Conservation (phyloP, 192 early-diverging fungal genomes). For the Podila epicladia region DNA sequence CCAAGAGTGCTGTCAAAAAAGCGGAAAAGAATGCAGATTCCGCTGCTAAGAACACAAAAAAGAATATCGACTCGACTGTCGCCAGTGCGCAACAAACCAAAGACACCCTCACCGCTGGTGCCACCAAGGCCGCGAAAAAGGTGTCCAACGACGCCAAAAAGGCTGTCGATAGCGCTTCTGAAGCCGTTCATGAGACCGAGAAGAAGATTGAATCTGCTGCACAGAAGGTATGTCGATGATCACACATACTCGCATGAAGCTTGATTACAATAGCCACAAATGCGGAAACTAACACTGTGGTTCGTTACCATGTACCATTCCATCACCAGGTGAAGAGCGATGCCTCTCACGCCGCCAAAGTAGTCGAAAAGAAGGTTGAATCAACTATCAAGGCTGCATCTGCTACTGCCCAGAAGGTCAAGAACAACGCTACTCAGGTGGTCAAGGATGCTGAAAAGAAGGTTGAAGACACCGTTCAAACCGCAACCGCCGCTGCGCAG, state of each 20-base stretch:
- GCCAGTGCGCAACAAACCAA: background rate
- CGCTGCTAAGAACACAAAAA: background rate
- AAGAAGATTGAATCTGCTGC: background rate
- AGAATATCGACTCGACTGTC: background rate
- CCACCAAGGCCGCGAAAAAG: background rate
- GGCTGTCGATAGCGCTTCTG: too few species aligned
- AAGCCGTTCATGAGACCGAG: background rate
- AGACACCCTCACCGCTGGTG: background rate
- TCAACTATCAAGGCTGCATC: background rate
- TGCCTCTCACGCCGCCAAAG: background rate
- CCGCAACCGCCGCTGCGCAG: background rate
- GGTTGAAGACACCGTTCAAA: background rate
- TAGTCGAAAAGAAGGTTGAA: background rate
- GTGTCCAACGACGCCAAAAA: too few species aligned
- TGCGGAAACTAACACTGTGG: too few species aligned
- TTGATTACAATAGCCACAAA: background rate
- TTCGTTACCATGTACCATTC: too few species aligned
- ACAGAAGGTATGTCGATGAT: too few species aligned
- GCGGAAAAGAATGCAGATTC: background rate
- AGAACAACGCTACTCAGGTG: background rate
- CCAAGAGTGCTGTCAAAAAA: background rate
- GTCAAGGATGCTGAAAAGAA: background rate
- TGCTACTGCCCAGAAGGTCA: background rate
- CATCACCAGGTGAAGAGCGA: background rate
- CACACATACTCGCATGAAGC: too few species aligned